A percentile compares a stretch with the other conserved stretches of the same genome.
These are phyloP conservation scores for Fusarium mundagurra DNA, from an alignment of 2,329 filamentous ascomycete species.

Conservation along the genomic window DNA sequence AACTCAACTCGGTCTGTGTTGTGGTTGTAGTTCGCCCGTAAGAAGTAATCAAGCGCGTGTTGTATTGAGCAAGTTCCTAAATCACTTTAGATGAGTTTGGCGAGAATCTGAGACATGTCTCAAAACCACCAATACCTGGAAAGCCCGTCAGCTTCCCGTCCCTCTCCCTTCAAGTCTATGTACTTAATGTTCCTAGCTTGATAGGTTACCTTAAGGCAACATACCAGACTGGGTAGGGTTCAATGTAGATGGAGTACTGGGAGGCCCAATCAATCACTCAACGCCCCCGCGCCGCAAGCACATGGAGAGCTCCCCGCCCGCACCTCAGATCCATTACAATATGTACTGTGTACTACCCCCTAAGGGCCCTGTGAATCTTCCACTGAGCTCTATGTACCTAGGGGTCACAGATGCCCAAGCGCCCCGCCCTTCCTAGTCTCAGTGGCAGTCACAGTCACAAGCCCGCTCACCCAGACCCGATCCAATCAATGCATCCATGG, in stretches of 20 bases:
- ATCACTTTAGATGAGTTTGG: slow-evolving; percentile 10
- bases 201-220: neutral
- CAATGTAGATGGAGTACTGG: slow-evolving; percentile 8
- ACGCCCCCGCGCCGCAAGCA: slow-evolving; percentile 15
- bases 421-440: slow-evolving; percentile 23
- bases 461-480: slow-evolving; percentile 29
- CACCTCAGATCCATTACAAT: neutral
- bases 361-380: neutral
- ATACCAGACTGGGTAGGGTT: neutral
- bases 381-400: slow-evolving; percentile 13
- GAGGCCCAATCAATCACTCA: slow-evolving; percentile 25
- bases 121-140: slow-evolving; percentile 25
- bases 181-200: neutral
- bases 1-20: neutral
- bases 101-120: slow-evolving; percentile 32
- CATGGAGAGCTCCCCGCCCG: neutral
- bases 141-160: slow-evolving; percentile 17
- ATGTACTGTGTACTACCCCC: neutral
- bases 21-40: neutral
- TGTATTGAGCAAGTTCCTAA: neutral
- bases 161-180: slow-evolving; percentile 4
- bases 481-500: slow-evolving; percentile 28
- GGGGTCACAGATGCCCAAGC: slow-evolving; percentile 36
- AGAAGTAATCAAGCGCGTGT: slow-evolving; percentile 19
- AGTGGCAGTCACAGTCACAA: slow-evolving; percentile 31